Conservation (phyloP, 2,329 filamentous ascomycete genomes). For the Acrodontium crateriforme region DNA sequence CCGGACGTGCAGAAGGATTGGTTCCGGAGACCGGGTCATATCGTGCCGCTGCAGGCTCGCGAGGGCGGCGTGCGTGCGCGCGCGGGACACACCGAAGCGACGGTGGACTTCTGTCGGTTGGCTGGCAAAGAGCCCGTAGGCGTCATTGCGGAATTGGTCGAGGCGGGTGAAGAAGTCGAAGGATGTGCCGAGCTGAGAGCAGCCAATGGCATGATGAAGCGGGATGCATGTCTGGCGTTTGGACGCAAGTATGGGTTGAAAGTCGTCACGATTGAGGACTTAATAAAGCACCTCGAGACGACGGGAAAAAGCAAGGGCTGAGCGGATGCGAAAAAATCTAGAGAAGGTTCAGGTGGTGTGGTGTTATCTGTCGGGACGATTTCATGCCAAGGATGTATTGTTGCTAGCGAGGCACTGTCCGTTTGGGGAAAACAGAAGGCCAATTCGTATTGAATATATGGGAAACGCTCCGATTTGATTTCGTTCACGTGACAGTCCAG, state of each 20-base stretch:
- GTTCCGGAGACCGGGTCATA: slow-evolving; percentile 77
- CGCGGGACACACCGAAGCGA: slow-evolving; percentile 84
- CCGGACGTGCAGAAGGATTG: slow-evolving; percentile 40
- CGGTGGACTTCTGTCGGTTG: slow-evolving; percentile 75
- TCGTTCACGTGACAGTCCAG: too few species aligned
- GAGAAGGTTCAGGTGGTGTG: too few species aligned
- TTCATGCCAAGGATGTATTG: too few species aligned
- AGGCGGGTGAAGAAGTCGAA: slow-evolving; percentile 60
- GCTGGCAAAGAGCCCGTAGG: slow-evolving; percentile 64
- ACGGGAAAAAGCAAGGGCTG: slow-evolving; percentile 41
- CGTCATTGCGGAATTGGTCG: slow-evolving; percentile 84
- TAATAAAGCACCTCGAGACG: slow-evolving; percentile 68
- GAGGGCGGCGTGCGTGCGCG: slow-evolving; percentile 69
- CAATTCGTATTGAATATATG: too few species aligned
- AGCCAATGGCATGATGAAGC: slow-evolving; percentile 74
- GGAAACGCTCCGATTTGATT: too few species aligned
- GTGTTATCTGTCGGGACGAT: too few species aligned
- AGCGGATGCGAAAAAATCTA: slow-evolving; percentile 6
- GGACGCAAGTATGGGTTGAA: slow-evolving; percentile 77
- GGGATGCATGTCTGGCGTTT: slow-evolving; percentile 78
- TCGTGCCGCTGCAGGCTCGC: slow-evolving; percentile 69
- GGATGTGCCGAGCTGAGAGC: slow-evolving; percentile 52
- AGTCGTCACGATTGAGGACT: slow-evolving; percentile 88
- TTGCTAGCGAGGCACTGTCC: too few species aligned
- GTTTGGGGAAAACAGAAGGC: too few species aligned